Evolutionary conservation across 2,329 filamentous ascomycete species (phyloP).

Genomic region (Eurotiales sp.): DNA sequence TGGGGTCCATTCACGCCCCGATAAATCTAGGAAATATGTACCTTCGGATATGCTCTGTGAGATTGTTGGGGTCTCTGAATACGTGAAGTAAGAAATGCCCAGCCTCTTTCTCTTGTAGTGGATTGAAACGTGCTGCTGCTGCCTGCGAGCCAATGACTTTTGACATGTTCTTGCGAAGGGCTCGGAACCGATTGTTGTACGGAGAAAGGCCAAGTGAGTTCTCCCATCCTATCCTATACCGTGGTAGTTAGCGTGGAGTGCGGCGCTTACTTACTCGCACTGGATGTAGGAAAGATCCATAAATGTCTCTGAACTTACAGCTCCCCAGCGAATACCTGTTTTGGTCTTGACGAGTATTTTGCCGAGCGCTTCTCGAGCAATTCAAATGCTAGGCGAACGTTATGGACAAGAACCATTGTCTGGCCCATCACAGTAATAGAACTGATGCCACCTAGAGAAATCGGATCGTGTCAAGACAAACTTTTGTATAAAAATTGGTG

Average conservation of each 20-base stretch:
- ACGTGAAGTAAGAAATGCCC: constrained; percentile 44
- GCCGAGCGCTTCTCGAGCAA: constrained; percentile 33
- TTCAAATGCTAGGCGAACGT: constrained; percentile 28
- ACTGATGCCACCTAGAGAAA: constrained; percentile 32
- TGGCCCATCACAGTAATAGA: constrained; percentile 36
- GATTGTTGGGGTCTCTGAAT: constrained; percentile 34
- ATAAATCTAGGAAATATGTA: constrained; percentile 5
- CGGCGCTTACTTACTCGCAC: too few relatives aligned
- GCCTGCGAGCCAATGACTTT: constrained; percentile 45
- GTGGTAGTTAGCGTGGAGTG: not conserved
- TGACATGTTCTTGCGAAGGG: constrained; percentile 45
- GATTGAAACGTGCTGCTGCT: constrained; percentile 37
- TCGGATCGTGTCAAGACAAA: constrained; percentile 23
- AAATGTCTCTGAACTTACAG: constrained; percentile 27
- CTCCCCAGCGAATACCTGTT: constrained; percentile 31
- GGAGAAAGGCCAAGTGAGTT: constrained; percentile 31
- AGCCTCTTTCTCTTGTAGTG: constrained; percentile 44
- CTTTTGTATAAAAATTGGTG: too few relatives aligned
- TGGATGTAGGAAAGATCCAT: too few relatives aligned
- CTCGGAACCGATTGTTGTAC: constrained; percentile 37
- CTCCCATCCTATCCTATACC: constrained; percentile 36
- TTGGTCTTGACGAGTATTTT: constrained; percentile 29
- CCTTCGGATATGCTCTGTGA: constrained; percentile 44
- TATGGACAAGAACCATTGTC: constrained; percentile 36
- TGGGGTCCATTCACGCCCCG: not conserved